Evolutionary conservation across 208 protist genomes (phyloP).

Genomic region (Leishmania mexicana): DNA sequence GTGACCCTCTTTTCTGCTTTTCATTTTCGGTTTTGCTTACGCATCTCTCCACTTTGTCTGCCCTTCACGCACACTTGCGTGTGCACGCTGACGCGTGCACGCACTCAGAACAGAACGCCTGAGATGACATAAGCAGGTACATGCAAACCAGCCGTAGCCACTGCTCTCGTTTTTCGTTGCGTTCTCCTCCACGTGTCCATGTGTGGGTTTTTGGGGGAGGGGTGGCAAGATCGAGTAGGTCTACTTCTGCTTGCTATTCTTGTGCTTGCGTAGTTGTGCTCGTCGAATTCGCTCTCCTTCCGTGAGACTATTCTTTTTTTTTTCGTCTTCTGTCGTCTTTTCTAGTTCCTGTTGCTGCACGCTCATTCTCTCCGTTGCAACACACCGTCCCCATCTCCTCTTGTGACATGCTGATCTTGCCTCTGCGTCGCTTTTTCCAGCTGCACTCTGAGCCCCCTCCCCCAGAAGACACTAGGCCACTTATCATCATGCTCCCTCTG

Average conservation of each 20-base stretch:
- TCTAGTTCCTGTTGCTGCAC: neutral
- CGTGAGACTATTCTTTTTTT: slow-evolving; percentile 11
- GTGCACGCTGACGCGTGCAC: neutral
- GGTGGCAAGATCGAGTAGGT: neutral
- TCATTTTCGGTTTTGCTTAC: neutral
- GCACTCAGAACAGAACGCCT: neutral
- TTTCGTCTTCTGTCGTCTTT: neutral
- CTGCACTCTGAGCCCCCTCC: neutral
- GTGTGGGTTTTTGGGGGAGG: neutral
- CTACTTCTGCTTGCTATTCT: neutral
- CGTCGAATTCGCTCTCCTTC: neutral
- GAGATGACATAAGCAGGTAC: neutral
- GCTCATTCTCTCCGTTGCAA: slow-evolving; percentile 9
- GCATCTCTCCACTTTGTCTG: neutral
- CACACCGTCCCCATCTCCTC: neutral
- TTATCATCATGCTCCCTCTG: neutral
- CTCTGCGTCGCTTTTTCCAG: neutral
- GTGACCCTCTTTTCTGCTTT: neutral
- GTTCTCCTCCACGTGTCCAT: neutral
- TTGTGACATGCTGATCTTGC: neutral
- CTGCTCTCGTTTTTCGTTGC: neutral
- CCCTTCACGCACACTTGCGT: neutral
- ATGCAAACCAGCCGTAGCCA: neutral
- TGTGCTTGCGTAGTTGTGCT: neutral
- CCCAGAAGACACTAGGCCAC: neutral